These are phyloP conservation scores for Malus fusca DNA, from an alignment of 306 rosid species.

Conservation along the genomic window DNA sequence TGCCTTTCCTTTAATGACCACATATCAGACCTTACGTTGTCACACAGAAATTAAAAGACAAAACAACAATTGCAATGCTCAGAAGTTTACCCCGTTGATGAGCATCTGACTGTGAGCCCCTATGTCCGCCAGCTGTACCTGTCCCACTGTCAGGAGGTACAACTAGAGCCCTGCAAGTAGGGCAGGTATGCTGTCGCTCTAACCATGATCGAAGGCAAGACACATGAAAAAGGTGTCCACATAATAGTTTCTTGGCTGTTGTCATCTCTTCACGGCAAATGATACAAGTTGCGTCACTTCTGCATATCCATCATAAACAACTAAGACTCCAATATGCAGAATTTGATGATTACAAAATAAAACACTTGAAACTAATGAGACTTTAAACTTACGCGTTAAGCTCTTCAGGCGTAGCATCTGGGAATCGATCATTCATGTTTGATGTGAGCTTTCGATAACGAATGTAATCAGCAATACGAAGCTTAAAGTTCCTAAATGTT, in stretches of 20 bases:
- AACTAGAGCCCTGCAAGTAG: conserved; percentile 96
- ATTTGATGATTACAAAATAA: background rate
- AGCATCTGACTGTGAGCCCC: conserved; percentile 57
- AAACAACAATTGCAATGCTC: background rate
- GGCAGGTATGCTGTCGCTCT: conserved; percentile 98
- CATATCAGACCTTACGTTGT: background rate
- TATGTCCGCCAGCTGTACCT: conserved; percentile 51
- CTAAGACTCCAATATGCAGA: conserved; percentile 11
- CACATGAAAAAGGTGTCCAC: conserved; percentile 95
- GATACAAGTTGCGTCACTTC: conserved; percentile 95
- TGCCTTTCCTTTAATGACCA: background rate
- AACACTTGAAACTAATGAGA: background rate
- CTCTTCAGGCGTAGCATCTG: conserved; percentile 95
- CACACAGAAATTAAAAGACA: background rate
- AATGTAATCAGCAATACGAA: conserved; percentile 77
- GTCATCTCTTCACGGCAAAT: conserved; percentile 99
- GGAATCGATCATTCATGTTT: conserved; percentile 97
- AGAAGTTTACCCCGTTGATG: conserved; percentile 53
- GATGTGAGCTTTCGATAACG: conserved; percentile 97
- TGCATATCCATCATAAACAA: conserved; percentile 33
- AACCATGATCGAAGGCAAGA: conserved; percentile 98
- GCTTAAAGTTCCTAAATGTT: conserved; percentile 92
- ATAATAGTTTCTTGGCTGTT: conserved; percentile 86
- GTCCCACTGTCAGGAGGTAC: conserved; percentile 82
- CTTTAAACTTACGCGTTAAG: conserved; percentile 69